Conservation (phyloP, 2,329 filamentous ascomycete species). For the Fusarium sp. region DNA sequence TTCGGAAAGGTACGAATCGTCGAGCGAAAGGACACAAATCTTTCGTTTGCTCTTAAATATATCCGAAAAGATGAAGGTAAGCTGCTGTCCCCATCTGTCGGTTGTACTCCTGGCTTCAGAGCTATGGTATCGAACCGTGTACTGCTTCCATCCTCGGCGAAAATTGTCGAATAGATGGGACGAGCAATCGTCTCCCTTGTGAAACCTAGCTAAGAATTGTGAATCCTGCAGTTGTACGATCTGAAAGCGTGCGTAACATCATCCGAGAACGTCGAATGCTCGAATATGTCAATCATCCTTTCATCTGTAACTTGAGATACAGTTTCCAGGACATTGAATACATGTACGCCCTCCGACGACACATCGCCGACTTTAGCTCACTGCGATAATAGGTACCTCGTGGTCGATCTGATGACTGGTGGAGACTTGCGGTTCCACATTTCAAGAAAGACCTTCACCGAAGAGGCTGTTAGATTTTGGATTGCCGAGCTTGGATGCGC, state of each 20-base stretch:
- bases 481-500: constrained; percentile 94
- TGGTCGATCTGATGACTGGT: constrained; percentile 98
- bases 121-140: constrained; percentile 3
- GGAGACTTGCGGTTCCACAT: constrained; percentile 98
- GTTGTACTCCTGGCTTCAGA: background rate
- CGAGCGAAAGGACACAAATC: constrained; percentile 92
- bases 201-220: constrained; percentile 40
- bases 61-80: constrained; percentile 98
- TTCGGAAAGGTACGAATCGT: constrained; percentile 99
- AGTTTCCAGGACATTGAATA: constrained; percentile 99
- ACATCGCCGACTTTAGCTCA: constrained; percentile 31
- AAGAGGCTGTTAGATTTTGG: constrained; percentile 97
- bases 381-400: constrained; percentile 78
- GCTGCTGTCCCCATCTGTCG: constrained; percentile 44
- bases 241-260: constrained; percentile 97
- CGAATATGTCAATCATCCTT: constrained; percentile 96
- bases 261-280: constrained; percentile 98
- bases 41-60: constrained; percentile 97
- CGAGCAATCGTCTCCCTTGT: constrained; percentile 13
- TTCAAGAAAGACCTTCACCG: constrained; percentile 96
- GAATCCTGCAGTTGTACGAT: constrained; percentile 81
- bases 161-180: constrained; percentile 1
- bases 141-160: constrained; percentile 1
- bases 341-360: constrained; percentile 71
- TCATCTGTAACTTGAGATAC: constrained; percentile 97